These are phyloP conservation scores for Didymella sp. DNA, from an alignment of 2,329 filamentous ascomycete species.

Conservation along the genomic window DNA sequence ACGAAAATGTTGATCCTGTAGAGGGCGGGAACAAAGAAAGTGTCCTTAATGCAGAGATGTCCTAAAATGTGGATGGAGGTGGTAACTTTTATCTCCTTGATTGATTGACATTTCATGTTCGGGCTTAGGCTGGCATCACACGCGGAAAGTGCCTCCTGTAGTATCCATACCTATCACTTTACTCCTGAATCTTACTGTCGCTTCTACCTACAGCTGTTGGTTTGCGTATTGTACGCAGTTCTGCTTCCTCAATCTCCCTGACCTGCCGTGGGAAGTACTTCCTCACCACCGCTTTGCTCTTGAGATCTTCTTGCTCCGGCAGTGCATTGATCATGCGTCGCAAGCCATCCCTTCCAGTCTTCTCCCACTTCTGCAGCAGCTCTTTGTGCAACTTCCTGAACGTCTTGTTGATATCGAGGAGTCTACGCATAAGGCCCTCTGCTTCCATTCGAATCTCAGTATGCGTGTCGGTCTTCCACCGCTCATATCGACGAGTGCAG, in stretches of 20 bases:
- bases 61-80: too few relatives aligned
- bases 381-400: not conserved
- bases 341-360: not conserved
- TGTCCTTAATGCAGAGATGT: too few relatives aligned
- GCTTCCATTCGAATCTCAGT: not conserved
- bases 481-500: not conserved
- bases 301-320: not conserved
- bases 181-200: not conserved
- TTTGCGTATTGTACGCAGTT: not conserved
- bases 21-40: too few relatives aligned
- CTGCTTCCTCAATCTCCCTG: not conserved
- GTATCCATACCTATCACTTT: not conserved
- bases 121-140: not conserved
- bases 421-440: not conserved
- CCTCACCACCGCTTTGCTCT: not conserved
- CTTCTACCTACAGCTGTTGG: not conserved
- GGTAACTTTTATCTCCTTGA: too few relatives aligned
- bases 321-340: not conserved
- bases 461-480: not conserved
- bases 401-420: not conserved
- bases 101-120: too few relatives aligned
- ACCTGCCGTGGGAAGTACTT: not conserved
- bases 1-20: too few relatives aligned
- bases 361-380: not conserved
- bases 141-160: too few relatives aligned